Evolutionary conservation across 2,329 filamentous ascomycete species (phyloP).

Genomic region (Colletotrichum nymphaeae): DNA sequence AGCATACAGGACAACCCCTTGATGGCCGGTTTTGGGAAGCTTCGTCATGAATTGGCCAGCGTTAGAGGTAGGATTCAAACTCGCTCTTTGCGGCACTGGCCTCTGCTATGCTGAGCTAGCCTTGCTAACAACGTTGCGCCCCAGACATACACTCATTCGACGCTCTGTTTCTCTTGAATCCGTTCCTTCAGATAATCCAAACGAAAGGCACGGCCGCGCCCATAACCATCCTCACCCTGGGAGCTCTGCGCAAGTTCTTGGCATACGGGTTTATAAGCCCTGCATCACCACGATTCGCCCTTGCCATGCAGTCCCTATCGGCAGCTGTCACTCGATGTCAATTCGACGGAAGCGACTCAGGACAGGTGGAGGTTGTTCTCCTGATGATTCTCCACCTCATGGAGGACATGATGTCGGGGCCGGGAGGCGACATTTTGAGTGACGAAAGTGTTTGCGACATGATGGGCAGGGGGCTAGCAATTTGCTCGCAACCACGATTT

Average conservation of each 20-base stretch:
- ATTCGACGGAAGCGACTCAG: conserved; percentile 95
- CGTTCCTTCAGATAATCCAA: conserved; percentile 96
- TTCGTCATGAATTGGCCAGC: conserved; percentile 87
- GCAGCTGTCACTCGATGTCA: conserved; percentile 97
- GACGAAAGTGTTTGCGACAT: conserved; percentile 99
- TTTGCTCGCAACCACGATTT: conserved; percentile 93
- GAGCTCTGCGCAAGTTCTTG: conserved; percentile 96
- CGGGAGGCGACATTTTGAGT: conserved; percentile 91
- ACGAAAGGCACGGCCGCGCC: conserved; percentile 95
- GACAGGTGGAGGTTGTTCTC: conserved; percentile 94
- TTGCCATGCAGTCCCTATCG: conserved; percentile 94
- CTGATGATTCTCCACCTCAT: conserved; percentile 95
- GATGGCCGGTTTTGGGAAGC: conserved; percentile 91
- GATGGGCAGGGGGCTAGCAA: conserved; percentile 98
- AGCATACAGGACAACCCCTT: conserved; percentile 98
- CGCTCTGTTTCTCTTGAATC: conserved; percentile 87
- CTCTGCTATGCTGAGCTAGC: background rate
- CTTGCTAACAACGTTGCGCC: conserved; percentile 41
- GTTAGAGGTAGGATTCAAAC: conserved; percentile 74
- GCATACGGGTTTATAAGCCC: conserved; percentile 91
- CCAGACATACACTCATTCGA: conserved; percentile 89
- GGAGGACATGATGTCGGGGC: conserved; percentile 97
- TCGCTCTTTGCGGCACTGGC: conserved; percentile 5
- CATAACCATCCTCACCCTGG: conserved; percentile 93
- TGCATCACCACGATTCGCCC: conserved; percentile 85